These are phyloP conservation scores for Pichia nakasei DNA, from an alignment of 805 yeast genomes.

Conservation along the genomic window DNA sequence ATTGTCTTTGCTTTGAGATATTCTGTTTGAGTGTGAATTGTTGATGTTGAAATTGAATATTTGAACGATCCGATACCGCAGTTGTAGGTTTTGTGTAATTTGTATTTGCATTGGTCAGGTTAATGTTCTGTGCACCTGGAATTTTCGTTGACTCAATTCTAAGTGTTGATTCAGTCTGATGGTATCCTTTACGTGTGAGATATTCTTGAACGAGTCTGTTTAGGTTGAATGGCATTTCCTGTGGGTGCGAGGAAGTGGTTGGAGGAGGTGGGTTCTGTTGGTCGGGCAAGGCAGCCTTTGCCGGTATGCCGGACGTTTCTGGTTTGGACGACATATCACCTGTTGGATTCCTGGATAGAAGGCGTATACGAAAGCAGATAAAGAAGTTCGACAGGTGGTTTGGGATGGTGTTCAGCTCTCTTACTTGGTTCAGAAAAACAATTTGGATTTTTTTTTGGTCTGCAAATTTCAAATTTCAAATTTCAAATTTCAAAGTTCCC, in stretches of 20 bases:
- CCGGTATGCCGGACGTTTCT: too few species aligned
- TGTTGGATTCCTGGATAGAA: too few species aligned
- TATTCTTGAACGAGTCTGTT: constrained; percentile 87
- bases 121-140: constrained; percentile 40
- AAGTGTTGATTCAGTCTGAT: constrained; percentile 87
- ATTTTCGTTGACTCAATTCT: constrained; percentile 74
- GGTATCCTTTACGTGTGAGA: constrained; percentile 87
- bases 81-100: constrained; percentile 24
- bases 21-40: constrained; percentile 20
- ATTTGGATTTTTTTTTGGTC: too few species aligned
- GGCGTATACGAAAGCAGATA: too few species aligned
- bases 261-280: neutral
- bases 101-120: constrained; percentile 40
- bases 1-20: constrained; percentile 27
- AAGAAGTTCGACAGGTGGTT: too few species aligned
- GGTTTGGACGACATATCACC: too few species aligned
- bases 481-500: too few species aligned
- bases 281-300: too few species aligned
- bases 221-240: constrained; percentile 23
- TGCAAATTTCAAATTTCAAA: too few species aligned
- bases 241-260: constrained; percentile 11
- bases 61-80: constrained; percentile 29
- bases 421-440: too few species aligned
- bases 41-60: constrained; percentile 24
- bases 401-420: too few species aligned